Evolutionary conservation across 257 asterid genomes (phyloP).

Genomic region (Solanum dulcamara): DNA sequence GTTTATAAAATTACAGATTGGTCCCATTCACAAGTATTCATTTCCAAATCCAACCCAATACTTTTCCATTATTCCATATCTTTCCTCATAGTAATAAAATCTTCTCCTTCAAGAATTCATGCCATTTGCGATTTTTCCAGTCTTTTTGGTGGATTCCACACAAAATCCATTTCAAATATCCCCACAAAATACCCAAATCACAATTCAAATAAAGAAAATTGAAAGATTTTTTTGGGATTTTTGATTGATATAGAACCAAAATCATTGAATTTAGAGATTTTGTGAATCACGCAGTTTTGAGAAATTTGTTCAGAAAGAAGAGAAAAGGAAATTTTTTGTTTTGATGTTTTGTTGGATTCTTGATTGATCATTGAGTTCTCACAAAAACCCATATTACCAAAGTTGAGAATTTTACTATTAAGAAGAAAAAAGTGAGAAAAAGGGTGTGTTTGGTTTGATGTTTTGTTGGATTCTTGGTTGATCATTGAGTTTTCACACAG

Average conservation of each 20-base stretch:
- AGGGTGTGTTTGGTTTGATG: background rate
- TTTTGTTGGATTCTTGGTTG: background rate
- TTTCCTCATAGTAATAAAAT: background rate
- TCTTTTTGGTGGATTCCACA: constrained; percentile 2
- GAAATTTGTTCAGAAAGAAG: background rate
- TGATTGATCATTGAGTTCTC: background rate
- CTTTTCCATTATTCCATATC: background rate
- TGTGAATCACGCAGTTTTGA: background rate
- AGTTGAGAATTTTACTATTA: background rate
- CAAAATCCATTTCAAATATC: background rate
- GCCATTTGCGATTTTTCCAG: constrained; percentile 3
- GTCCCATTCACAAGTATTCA: constrained; percentile 11
- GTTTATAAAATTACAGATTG: background rate
- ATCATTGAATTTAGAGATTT: background rate
- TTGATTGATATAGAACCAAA: background rate
- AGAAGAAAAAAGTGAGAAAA: background rate
- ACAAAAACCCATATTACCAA: background rate
- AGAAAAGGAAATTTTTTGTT: background rate
- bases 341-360: background rate
- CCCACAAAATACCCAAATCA: background rate
- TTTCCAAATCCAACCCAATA: constrained; percentile 2
- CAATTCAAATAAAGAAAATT: background rate
- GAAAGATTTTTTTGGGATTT: background rate
- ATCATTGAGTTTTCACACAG: too few species aligned
- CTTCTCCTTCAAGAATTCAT: constrained; percentile 27